Base-by-base conservation (phyloP, 768 basidiomycete species). In the Lactifluus echinatus region DNA sequence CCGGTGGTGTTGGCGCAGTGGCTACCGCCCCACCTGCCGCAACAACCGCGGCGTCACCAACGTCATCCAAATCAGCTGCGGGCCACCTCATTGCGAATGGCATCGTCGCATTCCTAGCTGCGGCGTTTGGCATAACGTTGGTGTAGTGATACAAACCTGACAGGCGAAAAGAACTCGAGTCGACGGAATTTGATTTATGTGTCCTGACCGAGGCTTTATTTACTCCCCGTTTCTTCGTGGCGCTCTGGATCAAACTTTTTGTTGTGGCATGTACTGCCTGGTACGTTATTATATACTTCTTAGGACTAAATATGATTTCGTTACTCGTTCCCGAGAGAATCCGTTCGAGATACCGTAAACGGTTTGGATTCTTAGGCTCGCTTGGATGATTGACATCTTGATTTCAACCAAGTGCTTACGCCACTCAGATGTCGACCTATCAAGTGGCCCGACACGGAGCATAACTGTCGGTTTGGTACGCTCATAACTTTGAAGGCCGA, bases 1-100 rank as follows among this genome's bases (percentile, higher is more conserved):
- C 70, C 19, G 75, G 76, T 48, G 78, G 76, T 44, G 69, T 77
- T 34, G 33, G 39, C 8, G 62, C 55, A 8, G 37, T 36, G 12
- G 62, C 62, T 2, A 61, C 55, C 21, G 44, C 37, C 28, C 47
- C 62, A 5, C 62, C 62, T 31, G 36, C 28, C 15, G 36, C 50
- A 2, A 37, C 19, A 15, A 29, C 45, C 11, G 12, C 53, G 1
- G 43, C 40, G 3, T 44, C 8, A 4, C 6, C 61, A 15, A 7
- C 24, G 5, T 50, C 45, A 12, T 29, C 58, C 21, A 34, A 2
- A 12, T 52, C 44, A 3, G 26, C 53, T 19, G 46, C 53, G 21
- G 8, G 34, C 15, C 58, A 17, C 26, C 11, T 45, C 21, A 48
- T 55, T 55, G 53, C 48, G 23, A 39, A 49, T 23, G 36, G 58